These are phyloP conservation scores for Ogataea siamensis DNA, from an alignment of 805 yeast species.

Conservation along the genomic window DNA sequence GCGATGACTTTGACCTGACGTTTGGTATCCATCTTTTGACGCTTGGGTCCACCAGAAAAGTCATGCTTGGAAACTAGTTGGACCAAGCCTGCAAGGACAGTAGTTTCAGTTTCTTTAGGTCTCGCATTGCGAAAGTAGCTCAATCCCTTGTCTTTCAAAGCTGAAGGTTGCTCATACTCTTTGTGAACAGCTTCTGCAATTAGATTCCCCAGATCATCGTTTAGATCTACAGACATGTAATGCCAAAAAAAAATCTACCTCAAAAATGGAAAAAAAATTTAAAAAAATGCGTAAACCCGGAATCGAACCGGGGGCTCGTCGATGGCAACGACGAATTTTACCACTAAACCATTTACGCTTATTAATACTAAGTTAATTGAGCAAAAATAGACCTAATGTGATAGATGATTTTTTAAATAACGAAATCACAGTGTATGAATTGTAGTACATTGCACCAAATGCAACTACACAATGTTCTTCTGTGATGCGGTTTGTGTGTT, in stretches of 20 bases:
- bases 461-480: no score
- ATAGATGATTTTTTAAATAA: no score
- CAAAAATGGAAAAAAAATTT: background rate
- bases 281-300: slow-evolving; percentile 26
- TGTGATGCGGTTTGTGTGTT: no score
- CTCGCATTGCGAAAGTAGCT: slow-evolving; percentile 32
- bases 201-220: slow-evolving; percentile 15
- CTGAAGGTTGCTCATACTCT: slow-evolving; percentile 17
- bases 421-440: no score
- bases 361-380: background rate
- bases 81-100: slow-evolving; percentile 75
- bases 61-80: slow-evolving; percentile 29
- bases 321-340: slow-evolving; percentile 29
- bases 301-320: slow-evolving; percentile 30
- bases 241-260: slow-evolving; percentile 4
- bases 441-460: no score
- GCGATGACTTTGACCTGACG: slow-evolving; percentile 39
- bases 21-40: slow-evolving; percentile 6
- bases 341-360: slow-evolving; percentile 28
- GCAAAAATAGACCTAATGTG: background rate
- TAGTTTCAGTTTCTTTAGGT: slow-evolving; percentile 80
- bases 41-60: slow-evolving; percentile 7
- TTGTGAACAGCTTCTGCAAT: slow-evolving; percentile 17
- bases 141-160: slow-evolving; percentile 10
- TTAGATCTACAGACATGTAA: slow-evolving; percentile 1